Conservation (phyloP, 2,329 filamentous ascomycete species). For the Stagonosporopsis tanaceti region DNA sequence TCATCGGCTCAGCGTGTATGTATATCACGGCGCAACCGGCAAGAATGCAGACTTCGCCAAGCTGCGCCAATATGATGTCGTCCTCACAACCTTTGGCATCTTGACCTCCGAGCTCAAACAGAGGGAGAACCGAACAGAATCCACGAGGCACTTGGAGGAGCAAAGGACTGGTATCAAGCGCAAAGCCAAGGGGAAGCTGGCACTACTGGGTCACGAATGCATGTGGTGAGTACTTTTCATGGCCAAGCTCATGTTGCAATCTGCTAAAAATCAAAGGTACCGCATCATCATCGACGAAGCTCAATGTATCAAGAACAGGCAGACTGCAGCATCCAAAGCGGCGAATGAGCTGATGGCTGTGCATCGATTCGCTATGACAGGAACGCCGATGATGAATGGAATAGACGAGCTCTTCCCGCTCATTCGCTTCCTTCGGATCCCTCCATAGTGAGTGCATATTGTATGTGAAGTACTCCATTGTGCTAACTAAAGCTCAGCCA, state of each 20-base stretch:
- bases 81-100: constrained; percentile 81
- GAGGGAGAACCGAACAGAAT: constrained; percentile 60
- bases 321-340: constrained; percentile 68
- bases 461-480: neutral
- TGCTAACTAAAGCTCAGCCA: constrained; percentile 44
- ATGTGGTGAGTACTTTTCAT: constrained; percentile 56
- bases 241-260: constrained; percentile 11
- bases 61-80: constrained; percentile 73
- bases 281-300: constrained; percentile 80
- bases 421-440: constrained; percentile 78
- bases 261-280: constrained; percentile 21
- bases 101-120: constrained; percentile 72
- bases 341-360: constrained; percentile 65
- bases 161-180: constrained; percentile 44
- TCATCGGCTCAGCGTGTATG: constrained; percentile 69
- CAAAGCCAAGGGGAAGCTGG: constrained; percentile 33
- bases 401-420: constrained; percentile 80
- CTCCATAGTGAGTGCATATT: constrained; percentile 60
- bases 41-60: constrained; percentile 65
- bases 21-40: constrained; percentile 68
- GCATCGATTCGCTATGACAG: constrained; percentile 78
- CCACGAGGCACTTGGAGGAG: constrained; percentile 52
- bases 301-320: constrained; percentile 80
- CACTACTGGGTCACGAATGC: constrained; percentile 66
- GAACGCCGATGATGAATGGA: constrained; percentile 89